phyloP scores from a whole-genome alignment of 352 stramenopile species.

The Elongisporangium undulatum region DNA sequence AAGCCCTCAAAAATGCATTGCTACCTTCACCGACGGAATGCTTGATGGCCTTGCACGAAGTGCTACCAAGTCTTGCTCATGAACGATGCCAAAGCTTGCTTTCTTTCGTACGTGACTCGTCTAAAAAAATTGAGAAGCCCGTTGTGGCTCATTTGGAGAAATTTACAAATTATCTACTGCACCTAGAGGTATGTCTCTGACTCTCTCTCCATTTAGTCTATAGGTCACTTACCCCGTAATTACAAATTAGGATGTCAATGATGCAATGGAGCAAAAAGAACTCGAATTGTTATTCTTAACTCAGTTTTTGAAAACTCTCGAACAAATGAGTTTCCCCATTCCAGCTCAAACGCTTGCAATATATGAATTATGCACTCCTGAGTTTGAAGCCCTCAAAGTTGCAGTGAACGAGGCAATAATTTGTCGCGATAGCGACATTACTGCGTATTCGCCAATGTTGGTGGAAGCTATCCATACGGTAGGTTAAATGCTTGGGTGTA shows the following conservation, averaged over 20 bases:
- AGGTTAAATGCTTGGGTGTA: neutral
- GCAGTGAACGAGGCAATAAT: constrained; percentile 22
- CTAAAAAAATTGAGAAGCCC: constrained; percentile 46
- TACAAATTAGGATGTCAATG: constrained; percentile 31
- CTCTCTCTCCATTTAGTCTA: constrained; percentile 1
- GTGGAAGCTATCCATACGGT: constrained; percentile 14
- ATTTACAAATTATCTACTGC: constrained; percentile 50
- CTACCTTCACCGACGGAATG: constrained; percentile 38
- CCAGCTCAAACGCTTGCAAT: constrained; percentile 17
- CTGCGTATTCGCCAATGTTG: constrained; percentile 20
- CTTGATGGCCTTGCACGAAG: constrained; percentile 23
- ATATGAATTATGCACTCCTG: constrained; percentile 36
- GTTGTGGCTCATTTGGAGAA: constrained; percentile 17
- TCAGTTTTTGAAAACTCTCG: constrained; percentile 31
- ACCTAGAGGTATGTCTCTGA: constrained; percentile 30
- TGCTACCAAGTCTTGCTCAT: constrained; percentile 34
- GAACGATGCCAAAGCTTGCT: constrained; percentile 51
- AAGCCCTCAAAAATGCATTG: constrained; percentile 26
- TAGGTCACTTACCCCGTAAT: neutral
- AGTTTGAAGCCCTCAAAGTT: constrained; percentile 35
- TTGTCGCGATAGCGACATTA: constrained; percentile 24
- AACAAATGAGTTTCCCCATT: constrained; percentile 26
- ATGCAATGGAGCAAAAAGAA: constrained; percentile 42
- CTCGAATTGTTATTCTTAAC: constrained; percentile 40
- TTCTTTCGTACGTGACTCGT: constrained; percentile 25